Base-by-base conservation (phyloP, 2,329 filamentous ascomycete species). In the Ophiocordyceps camponoti-saundersi region DNA sequence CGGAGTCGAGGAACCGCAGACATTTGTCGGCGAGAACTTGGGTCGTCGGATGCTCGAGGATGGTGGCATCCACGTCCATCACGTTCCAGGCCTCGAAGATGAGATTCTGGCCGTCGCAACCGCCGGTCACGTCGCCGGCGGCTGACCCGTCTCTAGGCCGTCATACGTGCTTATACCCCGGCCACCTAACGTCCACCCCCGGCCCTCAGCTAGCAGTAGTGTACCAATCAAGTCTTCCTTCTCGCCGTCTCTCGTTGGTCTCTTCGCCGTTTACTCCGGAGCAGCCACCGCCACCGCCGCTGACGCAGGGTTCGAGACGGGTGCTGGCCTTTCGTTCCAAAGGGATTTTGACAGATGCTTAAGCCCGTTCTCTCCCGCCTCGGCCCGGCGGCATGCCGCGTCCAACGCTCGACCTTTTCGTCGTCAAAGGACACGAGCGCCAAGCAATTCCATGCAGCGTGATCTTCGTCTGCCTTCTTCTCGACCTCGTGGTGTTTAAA, bases 1-100 rank as follows among this genome's bases (percentile, higher is more conserved):
- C 26, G 92, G 92, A 0, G 85, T 95, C 0, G 73, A 80, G 54
- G 92, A 98, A 65, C 92, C 92, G 0, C 83, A 85, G 56, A 95
- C 79, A 30, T 98, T 96, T 64, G 86, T 96, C 18, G 79, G 79
- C 6, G 73, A 83, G 49, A 96, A 94, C 53, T 75, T 80, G 48
- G 88, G 88, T 8, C 79, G 80, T 55, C 67, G 64, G 54, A 80
- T 76, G 59, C 67, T 98, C 48, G 73, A 80, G 54, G 74, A 76
- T 43, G 80, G 78, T 5, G 88, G 87, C 0, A 75, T 98, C 46
- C 64, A 77, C 42, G 85, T 90, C 52, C 65, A 85, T 41, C 77
- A 83, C 60, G 74, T 95, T 3, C 55, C 68, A 18, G 90, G 88
- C 0, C 59, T 95, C 47, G 86, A 95, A 59, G 70, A 77, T 32